A percentile compares a stretch with the other conserved stretches of the same genome.
phyloP scores from a whole-genome alignment of 768 basidiomycete species.

The Suillus subaureus region DNA sequence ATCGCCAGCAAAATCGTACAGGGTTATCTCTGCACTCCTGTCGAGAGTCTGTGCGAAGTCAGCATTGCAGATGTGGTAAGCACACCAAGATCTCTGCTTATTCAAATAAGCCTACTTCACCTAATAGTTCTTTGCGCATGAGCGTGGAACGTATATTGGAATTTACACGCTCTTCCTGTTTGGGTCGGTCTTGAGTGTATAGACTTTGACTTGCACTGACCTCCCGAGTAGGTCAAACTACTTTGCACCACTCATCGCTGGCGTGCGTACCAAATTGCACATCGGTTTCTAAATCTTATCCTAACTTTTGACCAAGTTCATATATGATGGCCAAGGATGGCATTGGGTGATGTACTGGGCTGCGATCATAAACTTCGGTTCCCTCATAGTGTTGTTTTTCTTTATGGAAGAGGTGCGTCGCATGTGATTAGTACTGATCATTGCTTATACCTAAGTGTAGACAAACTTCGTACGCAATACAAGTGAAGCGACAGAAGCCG shows the following conservation, averaged over 20 bases:
- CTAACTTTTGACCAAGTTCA: slow-evolving; percentile 16
- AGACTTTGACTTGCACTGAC: neutral
- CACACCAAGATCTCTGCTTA: neutral
- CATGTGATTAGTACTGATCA: neutral
- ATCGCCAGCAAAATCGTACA: slow-evolving; percentile 24
- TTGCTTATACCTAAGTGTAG: slow-evolving; percentile 7
- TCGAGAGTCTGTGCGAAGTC: slow-evolving; percentile 25
- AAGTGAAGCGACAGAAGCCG: slow-evolving; percentile 20
- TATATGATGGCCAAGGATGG: slow-evolving; percentile 23
- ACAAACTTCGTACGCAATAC: slow-evolving; percentile 20
- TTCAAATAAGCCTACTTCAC: slow-evolving; percentile 2
- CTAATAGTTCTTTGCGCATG: slow-evolving; percentile 22
- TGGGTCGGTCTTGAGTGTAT: slow-evolving; percentile 13
- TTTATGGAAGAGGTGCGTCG: slow-evolving; percentile 23
- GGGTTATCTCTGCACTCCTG: slow-evolving; percentile 24
- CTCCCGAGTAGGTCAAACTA: slow-evolving; percentile 19
- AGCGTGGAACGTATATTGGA: slow-evolving; percentile 23
- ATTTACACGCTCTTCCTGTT: slow-evolving; percentile 22
- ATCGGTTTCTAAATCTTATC: neutral
- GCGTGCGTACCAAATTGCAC: slow-evolving; percentile 12
- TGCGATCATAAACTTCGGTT: slow-evolving; percentile 21
- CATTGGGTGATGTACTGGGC: slow-evolving; percentile 27
- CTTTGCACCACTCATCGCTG: slow-evolving; percentile 23
- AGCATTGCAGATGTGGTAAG: slow-evolving; percentile 21
- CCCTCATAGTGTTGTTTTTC: slow-evolving; percentile 19